Percentiles rank a stretch among this genome's conserved stretches.
These are phyloP conservation scores for Fusarium setosum DNA, from an alignment of 2,329 filamentous ascomycete species.

Conservation along the genomic window DNA sequence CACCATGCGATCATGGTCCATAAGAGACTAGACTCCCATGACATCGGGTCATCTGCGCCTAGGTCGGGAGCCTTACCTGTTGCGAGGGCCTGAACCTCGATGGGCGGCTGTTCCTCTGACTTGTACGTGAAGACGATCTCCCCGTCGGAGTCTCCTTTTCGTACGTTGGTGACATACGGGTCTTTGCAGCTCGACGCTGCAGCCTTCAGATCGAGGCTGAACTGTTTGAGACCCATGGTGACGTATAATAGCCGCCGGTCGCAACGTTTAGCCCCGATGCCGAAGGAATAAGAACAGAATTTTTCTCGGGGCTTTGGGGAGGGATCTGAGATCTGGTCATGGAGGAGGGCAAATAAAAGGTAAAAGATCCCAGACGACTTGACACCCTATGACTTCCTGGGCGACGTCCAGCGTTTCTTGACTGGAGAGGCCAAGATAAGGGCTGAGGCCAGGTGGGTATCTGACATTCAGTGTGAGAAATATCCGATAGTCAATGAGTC, in stretches of 20 bases:
- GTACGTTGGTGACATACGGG: constrained; percentile 64
- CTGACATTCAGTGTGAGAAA: too few species aligned
- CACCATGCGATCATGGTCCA: too few species aligned
- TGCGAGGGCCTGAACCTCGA: constrained; percentile 53
- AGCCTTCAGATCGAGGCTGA: constrained; percentile 67
- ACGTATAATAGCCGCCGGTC: not conserved
- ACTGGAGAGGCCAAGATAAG: too few species aligned
- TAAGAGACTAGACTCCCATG: too few species aligned
- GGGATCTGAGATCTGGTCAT: not conserved
- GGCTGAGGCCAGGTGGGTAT: too few species aligned
- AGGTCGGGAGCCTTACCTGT: constrained; percentile 42
- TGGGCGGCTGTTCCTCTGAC: constrained; percentile 34
- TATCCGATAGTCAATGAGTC: too few species aligned
- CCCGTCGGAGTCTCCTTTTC: constrained; percentile 76
- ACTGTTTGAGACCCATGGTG: constrained; percentile 74
- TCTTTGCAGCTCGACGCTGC: constrained; percentile 51
- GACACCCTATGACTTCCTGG: too few species aligned
- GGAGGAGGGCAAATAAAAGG: not conserved
- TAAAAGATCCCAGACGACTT: too few species aligned
- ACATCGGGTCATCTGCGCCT: too few species aligned
- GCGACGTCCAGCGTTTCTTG: too few species aligned
- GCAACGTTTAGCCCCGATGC: not conserved
- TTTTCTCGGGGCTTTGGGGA: not conserved
- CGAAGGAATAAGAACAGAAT: not conserved
- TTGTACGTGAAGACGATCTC: constrained; percentile 72